Conservation (phyloP, 768 basidiomycete genomes). For the Pholiota conissans region DNA sequence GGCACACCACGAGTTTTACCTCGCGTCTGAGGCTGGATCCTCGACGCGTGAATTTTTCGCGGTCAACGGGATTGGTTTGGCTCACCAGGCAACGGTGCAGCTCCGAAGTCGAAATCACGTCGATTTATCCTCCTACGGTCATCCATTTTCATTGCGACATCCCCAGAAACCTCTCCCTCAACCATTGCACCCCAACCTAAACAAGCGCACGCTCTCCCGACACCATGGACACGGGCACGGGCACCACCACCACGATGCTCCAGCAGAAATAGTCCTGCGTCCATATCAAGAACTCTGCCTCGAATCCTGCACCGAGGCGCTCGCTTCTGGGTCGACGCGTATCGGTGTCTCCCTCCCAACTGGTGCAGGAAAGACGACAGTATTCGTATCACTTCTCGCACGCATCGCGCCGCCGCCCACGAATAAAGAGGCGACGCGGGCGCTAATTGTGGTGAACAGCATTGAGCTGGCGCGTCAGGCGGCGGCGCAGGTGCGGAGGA, state of each 20-base stretch:
- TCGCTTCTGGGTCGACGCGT: conserved; percentile 64
- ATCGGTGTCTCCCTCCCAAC: conserved; percentile 87
- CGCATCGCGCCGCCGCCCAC: conserved; percentile 49
- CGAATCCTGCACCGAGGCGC: conserved; percentile 70
- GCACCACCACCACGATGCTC: conserved; percentile 14
- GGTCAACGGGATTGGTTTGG: no score
- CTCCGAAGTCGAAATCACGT: no score
- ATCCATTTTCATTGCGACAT: no score
- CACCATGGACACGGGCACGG: no score
- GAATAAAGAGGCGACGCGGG: conserved; percentile 47
- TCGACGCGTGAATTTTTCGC: no score
- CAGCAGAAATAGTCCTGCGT: conserved; percentile 47
- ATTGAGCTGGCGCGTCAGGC: conserved; percentile 90
- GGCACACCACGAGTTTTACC: no score
- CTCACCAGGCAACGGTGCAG: no score
- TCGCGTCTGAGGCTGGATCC: no score
- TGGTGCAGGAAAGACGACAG: conserved; percentile 87
- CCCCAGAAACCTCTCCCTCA: no score
- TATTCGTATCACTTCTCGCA: conserved; percentile 83
- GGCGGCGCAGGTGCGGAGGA: conserved; percentile 61
- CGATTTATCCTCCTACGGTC: no score
- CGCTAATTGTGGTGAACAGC: conserved; percentile 86
- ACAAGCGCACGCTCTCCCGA: no score
- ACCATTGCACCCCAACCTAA: no score
- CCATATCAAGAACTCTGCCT: conserved; percentile 89